Evolutionary conservation across 2,329 filamentous ascomycete species (phyloP).

Genomic region (Stenocarpella maydis): DNA sequence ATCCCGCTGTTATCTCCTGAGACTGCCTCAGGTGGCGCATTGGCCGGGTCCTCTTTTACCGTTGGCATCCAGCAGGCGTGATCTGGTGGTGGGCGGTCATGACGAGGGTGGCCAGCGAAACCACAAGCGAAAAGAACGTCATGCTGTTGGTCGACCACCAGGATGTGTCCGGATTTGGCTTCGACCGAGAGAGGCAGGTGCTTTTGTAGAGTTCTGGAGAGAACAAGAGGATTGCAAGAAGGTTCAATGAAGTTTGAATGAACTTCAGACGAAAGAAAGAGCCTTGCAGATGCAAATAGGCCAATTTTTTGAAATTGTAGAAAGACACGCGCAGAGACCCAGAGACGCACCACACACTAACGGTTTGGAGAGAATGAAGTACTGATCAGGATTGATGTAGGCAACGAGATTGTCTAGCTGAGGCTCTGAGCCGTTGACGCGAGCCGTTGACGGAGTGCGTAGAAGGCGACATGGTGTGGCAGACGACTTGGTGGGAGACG

Average conservation of each 20-base stretch:
- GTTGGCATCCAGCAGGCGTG: no score
- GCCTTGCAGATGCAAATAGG: conserved; percentile 8
- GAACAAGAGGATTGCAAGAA: neutral
- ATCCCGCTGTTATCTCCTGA: neutral
- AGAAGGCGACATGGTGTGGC: neutral
- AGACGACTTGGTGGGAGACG: neutral
- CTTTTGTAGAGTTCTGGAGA: neutral
- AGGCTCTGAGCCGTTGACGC: neutral
- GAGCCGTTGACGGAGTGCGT: neutral
- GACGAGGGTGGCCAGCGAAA: no score
- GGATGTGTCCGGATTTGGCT: neutral
- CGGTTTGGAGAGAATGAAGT: neutral
- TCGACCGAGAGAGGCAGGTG: neutral
- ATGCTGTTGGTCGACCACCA: no score
- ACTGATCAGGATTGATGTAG: neutral
- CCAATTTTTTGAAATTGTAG: neutral
- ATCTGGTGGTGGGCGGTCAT: neutral
- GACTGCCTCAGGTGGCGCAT: no score
- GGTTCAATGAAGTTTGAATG: neutral
- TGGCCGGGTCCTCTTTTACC: no score
- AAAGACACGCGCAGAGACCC: neutral
- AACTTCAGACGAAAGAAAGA: neutral
- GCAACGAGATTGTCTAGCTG: neutral
- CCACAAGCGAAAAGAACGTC: no score
- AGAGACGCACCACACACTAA: conserved; percentile 12